A percentile compares a stretch with the other conserved stretches of the same genome.
Evolutionary conservation across 495 filamentous ascomycete species (phyloP).

Genomic region (Penicillium waksmanii): DNA sequence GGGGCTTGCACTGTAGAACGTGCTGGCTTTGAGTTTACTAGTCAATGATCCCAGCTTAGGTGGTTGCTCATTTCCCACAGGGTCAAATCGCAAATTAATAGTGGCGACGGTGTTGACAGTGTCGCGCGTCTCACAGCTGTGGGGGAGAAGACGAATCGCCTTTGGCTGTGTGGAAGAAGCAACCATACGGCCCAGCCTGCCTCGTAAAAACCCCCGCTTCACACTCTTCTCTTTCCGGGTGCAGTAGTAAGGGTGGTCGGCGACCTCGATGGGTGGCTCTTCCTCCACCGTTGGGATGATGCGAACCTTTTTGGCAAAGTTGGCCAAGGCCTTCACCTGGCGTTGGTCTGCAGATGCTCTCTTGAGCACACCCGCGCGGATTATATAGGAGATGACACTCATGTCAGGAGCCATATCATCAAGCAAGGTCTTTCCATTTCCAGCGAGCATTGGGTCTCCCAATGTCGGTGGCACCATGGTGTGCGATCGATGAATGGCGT

Average conservation of each 20-base stretch:
- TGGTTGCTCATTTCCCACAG: conserved; percentile 60
- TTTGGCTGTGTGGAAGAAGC: conserved; percentile 75
- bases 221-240: conserved; percentile 76
- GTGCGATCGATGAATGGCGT: conserved; percentile 71
- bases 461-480: conserved; percentile 79
- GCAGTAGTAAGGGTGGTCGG: conserved; percentile 62
- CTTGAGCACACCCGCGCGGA: conserved; percentile 62
- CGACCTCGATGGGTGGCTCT: conserved; percentile 73
- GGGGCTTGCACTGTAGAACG: conserved; percentile 71
- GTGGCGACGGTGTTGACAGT: conserved; percentile 63
- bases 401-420: conserved; percentile 87
- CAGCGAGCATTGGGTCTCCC: conserved; percentile 65
- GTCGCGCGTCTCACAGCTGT: conserved; percentile 39
- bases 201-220: conserved; percentile 75
- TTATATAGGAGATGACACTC: conserved; percentile 72
- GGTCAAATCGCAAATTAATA: conserved; percentile 75
- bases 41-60: conserved; percentile 68
- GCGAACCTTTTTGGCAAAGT: conserved; percentile 64
- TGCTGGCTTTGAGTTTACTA: conserved; percentile 74
- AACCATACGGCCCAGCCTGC: conserved; percentile 73
- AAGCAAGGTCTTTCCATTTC: conserved; percentile 51
- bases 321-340: conserved; percentile 49
- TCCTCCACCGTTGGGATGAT: conserved; percentile 77
- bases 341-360: conserved; percentile 16
- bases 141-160: conserved; percentile 62